Evolutionary conservation across 192 early-diverging fungal species (phyloP).

Genomic region (Entomortierella parvispora): DNA sequence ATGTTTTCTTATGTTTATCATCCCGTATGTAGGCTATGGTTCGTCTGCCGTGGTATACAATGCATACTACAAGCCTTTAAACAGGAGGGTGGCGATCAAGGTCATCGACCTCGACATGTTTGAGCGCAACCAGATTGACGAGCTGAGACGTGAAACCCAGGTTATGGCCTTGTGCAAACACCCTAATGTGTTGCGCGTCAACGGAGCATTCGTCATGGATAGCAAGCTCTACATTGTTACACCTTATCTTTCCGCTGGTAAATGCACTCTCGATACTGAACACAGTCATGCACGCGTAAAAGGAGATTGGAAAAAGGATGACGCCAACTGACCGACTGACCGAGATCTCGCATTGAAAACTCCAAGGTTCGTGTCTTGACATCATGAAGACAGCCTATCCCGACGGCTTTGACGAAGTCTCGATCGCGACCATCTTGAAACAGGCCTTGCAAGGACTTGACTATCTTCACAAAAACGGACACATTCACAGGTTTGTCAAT

Average conservation of each 20-base stretch:
- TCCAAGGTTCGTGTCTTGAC: slow-evolving; percentile 80
- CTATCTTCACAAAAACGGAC: slow-evolving; percentile 73
- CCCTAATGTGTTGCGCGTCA: slow-evolving; percentile 83
- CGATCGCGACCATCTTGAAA: slow-evolving; percentile 85
- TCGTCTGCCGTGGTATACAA: slow-evolving; percentile 87
- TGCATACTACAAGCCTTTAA: slow-evolving; percentile 78
- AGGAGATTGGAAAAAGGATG: not conserved
- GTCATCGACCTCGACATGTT: slow-evolving; percentile 92
- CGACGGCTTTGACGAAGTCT: slow-evolving; percentile 82
- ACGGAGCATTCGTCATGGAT: slow-evolving; percentile 85
- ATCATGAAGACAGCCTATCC: slow-evolving; percentile 91
- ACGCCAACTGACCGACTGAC: not conserved
- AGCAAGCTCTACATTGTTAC: slow-evolving; percentile 88
- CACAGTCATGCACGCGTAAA: not conserved
- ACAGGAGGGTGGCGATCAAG: slow-evolving; percentile 79
- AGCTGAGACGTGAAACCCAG: slow-evolving; percentile 86
- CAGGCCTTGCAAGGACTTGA: slow-evolving; percentile 75
- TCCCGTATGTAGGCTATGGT: slow-evolving; percentile 72
- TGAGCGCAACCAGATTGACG: slow-evolving; percentile 92
- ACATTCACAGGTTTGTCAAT: slow-evolving; percentile 63
- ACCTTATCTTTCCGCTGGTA: slow-evolving; percentile 77
- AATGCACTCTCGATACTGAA: slow-evolving; percentile 7
- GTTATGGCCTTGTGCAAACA: slow-evolving; percentile 91
- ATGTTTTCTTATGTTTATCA: not conserved
- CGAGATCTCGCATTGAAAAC: not conserved